Evolutionary conservation across 2,329 filamentous ascomycete genomes (phyloP).

Genomic region (Lasiodiplodia sp.): DNA sequence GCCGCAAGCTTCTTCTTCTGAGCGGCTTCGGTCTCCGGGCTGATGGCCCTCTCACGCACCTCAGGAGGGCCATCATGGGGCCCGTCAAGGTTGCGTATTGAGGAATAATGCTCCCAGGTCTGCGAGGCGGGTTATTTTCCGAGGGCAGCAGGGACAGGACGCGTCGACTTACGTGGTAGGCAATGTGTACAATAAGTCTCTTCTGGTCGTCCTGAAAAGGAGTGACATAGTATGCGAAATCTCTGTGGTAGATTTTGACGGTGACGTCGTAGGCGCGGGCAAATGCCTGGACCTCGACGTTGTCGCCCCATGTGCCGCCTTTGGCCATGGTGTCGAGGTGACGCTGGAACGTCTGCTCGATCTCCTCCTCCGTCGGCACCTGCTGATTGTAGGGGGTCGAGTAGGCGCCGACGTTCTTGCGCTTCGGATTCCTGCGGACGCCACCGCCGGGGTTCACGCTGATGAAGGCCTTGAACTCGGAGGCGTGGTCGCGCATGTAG

Average conservation of each 20-base stretch:
- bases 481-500: slow-evolving; percentile 67
- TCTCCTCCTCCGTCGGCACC: slow-evolving; percentile 61
- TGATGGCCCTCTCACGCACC: slow-evolving; percentile 49
- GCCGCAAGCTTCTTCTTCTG: slow-evolving; percentile 47
- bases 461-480: slow-evolving; percentile 72
- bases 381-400: slow-evolving; percentile 50
- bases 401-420: slow-evolving; percentile 61
- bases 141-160: not conserved
- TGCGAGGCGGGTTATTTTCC: slow-evolving; percentile 44
- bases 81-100: slow-evolving; percentile 66
- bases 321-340: slow-evolving; percentile 68
- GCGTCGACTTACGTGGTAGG: slow-evolving; percentile 65
- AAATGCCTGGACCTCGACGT: slow-evolving; percentile 73
- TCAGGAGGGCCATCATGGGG: slow-evolving; percentile 64
- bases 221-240: slow-evolving; percentile 59
- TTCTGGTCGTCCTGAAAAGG: slow-evolving; percentile 43
- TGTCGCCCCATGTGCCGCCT: slow-evolving; percentile 69
- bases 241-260: slow-evolving; percentile 67
- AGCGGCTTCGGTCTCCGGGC: slow-evolving; percentile 48
- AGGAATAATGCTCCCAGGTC: slow-evolving; percentile 72
- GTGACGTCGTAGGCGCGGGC: slow-evolving; percentile 67
- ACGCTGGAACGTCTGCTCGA: slow-evolving; percentile 60
- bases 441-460: slow-evolving; percentile 55
- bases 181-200: slow-evolving; percentile 61
- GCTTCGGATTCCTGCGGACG: slow-evolving; percentile 55